Conservation (phyloP, 2,329 filamentous ascomycete genomes). For the Stemphylium lycopersici region DNA sequence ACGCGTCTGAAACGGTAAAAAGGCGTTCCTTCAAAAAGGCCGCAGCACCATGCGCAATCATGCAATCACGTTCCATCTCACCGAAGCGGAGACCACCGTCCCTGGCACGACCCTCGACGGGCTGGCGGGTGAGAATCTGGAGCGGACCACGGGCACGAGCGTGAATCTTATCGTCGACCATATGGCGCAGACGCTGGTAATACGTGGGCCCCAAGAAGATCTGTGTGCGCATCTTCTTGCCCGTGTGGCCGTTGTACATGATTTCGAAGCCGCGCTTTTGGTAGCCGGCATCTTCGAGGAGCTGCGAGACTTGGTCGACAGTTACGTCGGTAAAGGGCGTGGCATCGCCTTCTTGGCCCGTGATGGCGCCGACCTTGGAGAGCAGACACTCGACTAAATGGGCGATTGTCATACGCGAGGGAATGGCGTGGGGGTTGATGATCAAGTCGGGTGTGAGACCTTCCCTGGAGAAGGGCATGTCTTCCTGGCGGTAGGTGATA, state of each 20-base stretch:
- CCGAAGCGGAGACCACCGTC: conserved; percentile 98
- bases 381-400: conserved; percentile 99
- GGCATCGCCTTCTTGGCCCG: conserved; percentile 94
- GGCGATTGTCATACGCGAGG: conserved; percentile 99
- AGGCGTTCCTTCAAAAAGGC: conserved; percentile 96
- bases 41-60: conserved; percentile 99
- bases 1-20: conserved; percentile 97
- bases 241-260: conserved; percentile 99
- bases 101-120: conserved; percentile 95
- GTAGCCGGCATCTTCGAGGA: conserved; percentile 88
- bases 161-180: conserved; percentile 99
- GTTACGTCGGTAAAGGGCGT: conserved; percentile 98
- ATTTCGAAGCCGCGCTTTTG: conserved; percentile 97
- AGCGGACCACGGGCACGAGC: conserved; percentile 96
- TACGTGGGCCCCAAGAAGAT: conserved; percentile 98
- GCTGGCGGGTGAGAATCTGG: conserved; percentile 95
- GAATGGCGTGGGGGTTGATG: conserved; percentile 99
- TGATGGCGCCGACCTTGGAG: conserved; percentile 91
- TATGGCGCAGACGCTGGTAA: conserved; percentile 97
- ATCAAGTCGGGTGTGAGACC: conserved; percentile 94
- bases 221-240: conserved; percentile 88
- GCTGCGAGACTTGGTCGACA: conserved; percentile 86
- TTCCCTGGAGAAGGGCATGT: conserved; percentile 96
- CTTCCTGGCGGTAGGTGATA: conserved; percentile 96
- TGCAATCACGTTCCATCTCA: conserved; percentile 99